phyloP scores from a whole-genome alignment of 2,329 filamentous ascomycete genomes.

The Colletotrichum cereale region DNA sequence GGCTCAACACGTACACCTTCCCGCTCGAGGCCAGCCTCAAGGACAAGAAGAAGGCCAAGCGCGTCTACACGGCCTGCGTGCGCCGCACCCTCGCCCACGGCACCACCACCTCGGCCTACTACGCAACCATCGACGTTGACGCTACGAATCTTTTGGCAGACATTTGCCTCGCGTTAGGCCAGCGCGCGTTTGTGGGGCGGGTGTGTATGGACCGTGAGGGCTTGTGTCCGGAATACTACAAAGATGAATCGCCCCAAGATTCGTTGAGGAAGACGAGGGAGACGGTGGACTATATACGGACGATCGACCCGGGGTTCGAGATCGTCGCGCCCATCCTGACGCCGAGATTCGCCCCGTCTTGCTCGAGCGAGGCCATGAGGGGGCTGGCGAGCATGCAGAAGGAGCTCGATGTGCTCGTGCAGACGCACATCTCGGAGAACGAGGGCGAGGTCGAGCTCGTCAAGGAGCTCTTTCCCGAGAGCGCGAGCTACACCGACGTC shows the following conservation, averaged over 20 bases:
- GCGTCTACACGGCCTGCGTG: slow-evolving; percentile 83
- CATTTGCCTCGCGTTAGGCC: slow-evolving; percentile 82
- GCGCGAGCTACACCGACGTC: slow-evolving; percentile 76
- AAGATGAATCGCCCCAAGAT: slow-evolving; percentile 74
- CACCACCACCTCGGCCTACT: slow-evolving; percentile 96
- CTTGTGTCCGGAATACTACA: slow-evolving; percentile 81
- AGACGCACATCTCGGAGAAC: slow-evolving; percentile 95
- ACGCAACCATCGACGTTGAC: slow-evolving; percentile 86
- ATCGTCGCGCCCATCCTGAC: slow-evolving; percentile 87
- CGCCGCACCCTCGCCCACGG: slow-evolving; percentile 86
- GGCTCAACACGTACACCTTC: slow-evolving; percentile 95
- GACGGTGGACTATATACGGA: slow-evolving; percentile 74
- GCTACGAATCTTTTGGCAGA: slow-evolving; percentile 93
- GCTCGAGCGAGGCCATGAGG: slow-evolving; percentile 69
- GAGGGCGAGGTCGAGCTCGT: slow-evolving; percentile 79
- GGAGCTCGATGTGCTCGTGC: slow-evolving; percentile 75
- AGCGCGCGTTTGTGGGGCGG: slow-evolving; percentile 90
- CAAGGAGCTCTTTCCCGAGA: slow-evolving; percentile 73
- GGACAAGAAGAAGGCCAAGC: slow-evolving; percentile 70
- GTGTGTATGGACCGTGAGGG: slow-evolving; percentile 89
- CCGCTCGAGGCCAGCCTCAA: slow-evolving; percentile 86
- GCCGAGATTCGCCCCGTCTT: slow-evolving; percentile 75
- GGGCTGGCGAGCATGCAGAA: slow-evolving; percentile 74
- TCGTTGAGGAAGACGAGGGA: slow-evolving; percentile 68
- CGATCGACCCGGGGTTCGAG: slow-evolving; percentile 72